Evolutionary conservation across 495 filamentous ascomycete species (phyloP), one percentile per base, ranked within the genome.

Genomic region (Daldinia vernicosa): DNA sequence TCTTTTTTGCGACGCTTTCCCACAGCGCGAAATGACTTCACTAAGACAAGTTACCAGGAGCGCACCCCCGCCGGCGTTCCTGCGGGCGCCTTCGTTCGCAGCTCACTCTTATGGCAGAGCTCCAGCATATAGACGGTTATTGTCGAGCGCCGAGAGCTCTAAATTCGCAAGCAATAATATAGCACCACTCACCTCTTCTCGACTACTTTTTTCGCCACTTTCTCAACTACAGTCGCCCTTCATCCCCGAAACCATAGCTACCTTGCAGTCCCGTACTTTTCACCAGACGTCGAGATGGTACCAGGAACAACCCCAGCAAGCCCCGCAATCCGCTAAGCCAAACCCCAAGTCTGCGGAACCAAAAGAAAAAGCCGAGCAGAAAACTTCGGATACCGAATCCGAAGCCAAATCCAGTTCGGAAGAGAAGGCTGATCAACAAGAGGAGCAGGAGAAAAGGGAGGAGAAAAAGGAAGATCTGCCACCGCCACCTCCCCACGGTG

Each of bases 401-500:
- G 82, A 89, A 66, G 83, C 86, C 55, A 82, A 84, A 32, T 6
- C 79, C 54, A 70, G 77, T 40, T 76, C 82, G 45, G 75, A 84
- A 61, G 78, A 85, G 51, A 80, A 88, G 71, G 72, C 81, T 8
- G 85, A 85, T 60, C 74, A 83, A 27, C 75, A 85, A 28, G 82
- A 28, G 75, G 80, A 27, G 73, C 84, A 40, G 79, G 84, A 28
- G 80, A 75, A 79, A 70, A 78, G 88, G 62, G 79, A 90, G 35
- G 78, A 90, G 73, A 85, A 89, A 71, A 86, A 90, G 68, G 89
- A 94, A 78, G 89, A 95, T 67, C 83, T 89, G n/a, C 91, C 95
- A 7, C 91, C 92, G 22, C 96, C 95, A 6, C 95, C 95, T 22
- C 95, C 95, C 6, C 96, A 99, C 74, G 96, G 95, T 66, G 93